These are phyloP conservation scores for Desmodesmus armatus DNA, from an alignment of 139 green algal genomes.

Conservation along the genomic window DNA sequence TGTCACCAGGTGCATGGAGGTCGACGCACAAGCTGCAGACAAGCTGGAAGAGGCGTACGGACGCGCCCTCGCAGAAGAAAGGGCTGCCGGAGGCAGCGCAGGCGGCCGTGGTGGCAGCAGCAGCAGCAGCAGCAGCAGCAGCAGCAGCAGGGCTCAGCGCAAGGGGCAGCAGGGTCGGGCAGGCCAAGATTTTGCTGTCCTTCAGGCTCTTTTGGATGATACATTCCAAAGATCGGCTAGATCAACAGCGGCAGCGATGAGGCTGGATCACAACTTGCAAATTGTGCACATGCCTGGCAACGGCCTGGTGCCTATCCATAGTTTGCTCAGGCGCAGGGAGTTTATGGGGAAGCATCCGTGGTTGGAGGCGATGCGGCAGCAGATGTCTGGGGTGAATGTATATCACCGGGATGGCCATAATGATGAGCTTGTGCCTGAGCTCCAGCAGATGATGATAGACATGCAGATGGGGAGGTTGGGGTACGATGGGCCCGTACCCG, in stretches of 20 bases:
- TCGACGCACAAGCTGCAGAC: background rate
- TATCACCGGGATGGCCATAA: no score
- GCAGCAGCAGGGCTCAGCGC: background rate
- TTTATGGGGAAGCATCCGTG: background rate
- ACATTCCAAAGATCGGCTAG: background rate
- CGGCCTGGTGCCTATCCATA: no score
- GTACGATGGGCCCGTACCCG: background rate
- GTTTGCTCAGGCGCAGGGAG: background rate
- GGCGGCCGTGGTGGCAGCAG: background rate
- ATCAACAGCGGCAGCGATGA: no score
- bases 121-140: slow-evolving; percentile 5
- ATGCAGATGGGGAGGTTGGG: no score
- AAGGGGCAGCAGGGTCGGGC: no score
- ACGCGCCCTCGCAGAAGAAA: background rate
- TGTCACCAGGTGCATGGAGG: no score
- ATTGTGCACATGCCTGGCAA: no score
- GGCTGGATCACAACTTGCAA: background rate
- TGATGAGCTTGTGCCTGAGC: no score
- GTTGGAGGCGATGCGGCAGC: no score
- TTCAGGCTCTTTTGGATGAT: background rate
- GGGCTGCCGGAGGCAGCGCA: background rate
- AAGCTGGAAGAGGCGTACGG: background rate
- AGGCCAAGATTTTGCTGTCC: no score
- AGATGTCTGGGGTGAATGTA: no score
- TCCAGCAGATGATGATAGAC: no score